Percentiles rank a stretch among this genome's conserved stretches.
Evolutionary conservation across 306 rosid species (phyloP).

Genomic region (Chamaecrista fasciculata): DNA sequence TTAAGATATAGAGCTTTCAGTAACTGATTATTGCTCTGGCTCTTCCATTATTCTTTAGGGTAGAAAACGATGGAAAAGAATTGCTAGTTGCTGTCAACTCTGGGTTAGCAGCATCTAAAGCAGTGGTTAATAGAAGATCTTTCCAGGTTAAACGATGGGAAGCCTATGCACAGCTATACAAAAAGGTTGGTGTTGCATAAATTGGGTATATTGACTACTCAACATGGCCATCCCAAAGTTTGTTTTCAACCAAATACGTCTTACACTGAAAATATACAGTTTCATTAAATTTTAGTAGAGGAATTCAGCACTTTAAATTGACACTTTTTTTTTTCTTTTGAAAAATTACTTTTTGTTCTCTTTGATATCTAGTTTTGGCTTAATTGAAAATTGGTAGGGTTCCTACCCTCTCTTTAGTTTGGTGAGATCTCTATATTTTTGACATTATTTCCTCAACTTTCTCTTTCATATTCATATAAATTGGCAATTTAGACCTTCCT

Average conservation of each 20-base stretch:
- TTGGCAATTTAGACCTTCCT: not conserved
- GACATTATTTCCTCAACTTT: not conserved
- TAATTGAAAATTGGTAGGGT: not conserved
- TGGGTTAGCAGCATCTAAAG: constrained; percentile 82
- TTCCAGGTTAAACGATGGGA: constrained; percentile 87
- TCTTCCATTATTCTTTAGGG: constrained; percentile 49
- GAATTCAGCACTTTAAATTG: not conserved
- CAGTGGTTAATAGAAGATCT: constrained; percentile 86
- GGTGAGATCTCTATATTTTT: not conserved
- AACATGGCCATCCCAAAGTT: not conserved
- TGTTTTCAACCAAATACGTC: not conserved
- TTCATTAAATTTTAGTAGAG: not conserved
- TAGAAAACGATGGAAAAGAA: constrained; percentile 77
- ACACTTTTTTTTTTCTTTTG: not conserved
- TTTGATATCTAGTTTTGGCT: not conserved
- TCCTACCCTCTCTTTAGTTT: not conserved
- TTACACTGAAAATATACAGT: not conserved
- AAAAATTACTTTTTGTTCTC: not conserved
- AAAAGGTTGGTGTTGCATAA: constrained; percentile 59
- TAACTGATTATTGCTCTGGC: constrained; percentile 9
- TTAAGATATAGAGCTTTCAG: constrained; percentile 4
- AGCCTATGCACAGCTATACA: constrained; percentile 75
- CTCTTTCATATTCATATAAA: not conserved
- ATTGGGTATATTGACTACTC: not conserved
- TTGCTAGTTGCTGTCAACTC: constrained; percentile 90